Evolutionary conservation across 306 rosid species (phyloP), one percentile per base, ranked within the genome.

Genomic region (Quercus cerris): DNA sequence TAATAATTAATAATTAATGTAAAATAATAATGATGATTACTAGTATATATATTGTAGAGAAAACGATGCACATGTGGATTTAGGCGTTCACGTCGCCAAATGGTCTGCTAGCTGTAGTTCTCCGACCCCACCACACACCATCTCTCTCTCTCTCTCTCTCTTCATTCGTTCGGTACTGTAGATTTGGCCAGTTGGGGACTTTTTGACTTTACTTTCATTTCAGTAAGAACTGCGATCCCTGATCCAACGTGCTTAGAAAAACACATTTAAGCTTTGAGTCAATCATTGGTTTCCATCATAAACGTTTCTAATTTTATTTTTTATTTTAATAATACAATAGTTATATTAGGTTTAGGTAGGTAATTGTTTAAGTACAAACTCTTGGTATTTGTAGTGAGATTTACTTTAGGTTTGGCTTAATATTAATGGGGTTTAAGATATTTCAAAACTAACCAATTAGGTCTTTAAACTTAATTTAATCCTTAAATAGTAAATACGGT

Each of bases 11-110:
- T 54, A 61, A 17, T 25, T 19, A 38, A 4, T 7, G 18, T 61
- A 27, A 1, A 41, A 25, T 38, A 13, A 23, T 75, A 6, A 9
- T 2, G n/a, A 44, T 27, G 25, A 51, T 19, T n/a, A n/a, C 54
- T 23, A 0, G 13, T 38, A 8, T 41, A 23, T 38, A 8, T 41
- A 23, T 38, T 1, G 4, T 35, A 2, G 22, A 76, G 10, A 68
- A 52, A 63, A 66, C 74, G 19, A 6, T 19, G 73, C 31, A 68
- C 75, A 68, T 55, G 75, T 55, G 81, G 75, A 68, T 18, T 33
- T 55, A 20, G 28, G 81, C 67, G 56, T 68, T 77, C 81, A 77
- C 68, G 81, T 55, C 67, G 80, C 54, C 44, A 64, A 31, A 5
- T 55, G 74, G 66, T 68, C 68, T 69, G 68, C 80, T 20, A 69